Conservation (phyloP, 139 green algal genomes). For the Desmodesmus armatus region DNA sequence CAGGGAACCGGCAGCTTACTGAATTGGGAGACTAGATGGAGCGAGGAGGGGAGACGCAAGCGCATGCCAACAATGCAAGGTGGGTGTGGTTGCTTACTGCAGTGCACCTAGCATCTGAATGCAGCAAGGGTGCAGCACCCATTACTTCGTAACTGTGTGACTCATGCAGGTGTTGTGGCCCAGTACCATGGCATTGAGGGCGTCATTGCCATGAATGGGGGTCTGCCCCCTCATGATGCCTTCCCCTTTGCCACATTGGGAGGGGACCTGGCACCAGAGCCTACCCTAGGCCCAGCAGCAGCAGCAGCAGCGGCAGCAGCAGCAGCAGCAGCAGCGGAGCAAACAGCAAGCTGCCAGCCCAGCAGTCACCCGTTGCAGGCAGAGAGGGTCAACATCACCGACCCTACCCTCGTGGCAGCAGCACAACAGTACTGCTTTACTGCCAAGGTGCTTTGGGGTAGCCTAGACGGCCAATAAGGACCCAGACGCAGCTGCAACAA, state of each 20-base stretch:
- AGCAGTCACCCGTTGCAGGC: background rate
- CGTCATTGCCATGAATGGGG: slow-evolving; percentile 61
- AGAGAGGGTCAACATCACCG: slow-evolving; percentile 33
- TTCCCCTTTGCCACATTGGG: slow-evolving; percentile 56
- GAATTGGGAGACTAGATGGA: slow-evolving; percentile 38
- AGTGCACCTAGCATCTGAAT: background rate
- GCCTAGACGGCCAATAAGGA: background rate
- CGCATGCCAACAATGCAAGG: slow-evolving; percentile 31
- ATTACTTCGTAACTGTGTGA: background rate
- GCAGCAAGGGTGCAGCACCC: background rate
- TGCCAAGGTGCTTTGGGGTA: background rate
- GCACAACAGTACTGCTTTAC: slow-evolving; percentile 41
- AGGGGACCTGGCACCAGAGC: background rate
- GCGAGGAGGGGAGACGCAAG: slow-evolving; percentile 12
- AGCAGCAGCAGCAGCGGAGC: background rate
- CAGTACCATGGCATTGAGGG: slow-evolving; percentile 37
- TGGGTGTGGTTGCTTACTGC: slow-evolving; percentile 1
- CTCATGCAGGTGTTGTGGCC: slow-evolving; percentile 30
- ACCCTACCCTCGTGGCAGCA: slow-evolving; percentile 40
- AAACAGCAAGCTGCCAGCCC: background rate
- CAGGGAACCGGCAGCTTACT: too few relatives aligned
- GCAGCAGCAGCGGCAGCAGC: background rate
- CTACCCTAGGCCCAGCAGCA: background rate
- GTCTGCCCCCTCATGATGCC: slow-evolving; percentile 50
- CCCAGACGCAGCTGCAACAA: background rate